A percentile compares a stretch with the other conserved stretches of the same genome.
Evolutionary conservation across 805 yeast genomes (phyloP).

Genomic region (Saccharomycopsis schoenii): DNA sequence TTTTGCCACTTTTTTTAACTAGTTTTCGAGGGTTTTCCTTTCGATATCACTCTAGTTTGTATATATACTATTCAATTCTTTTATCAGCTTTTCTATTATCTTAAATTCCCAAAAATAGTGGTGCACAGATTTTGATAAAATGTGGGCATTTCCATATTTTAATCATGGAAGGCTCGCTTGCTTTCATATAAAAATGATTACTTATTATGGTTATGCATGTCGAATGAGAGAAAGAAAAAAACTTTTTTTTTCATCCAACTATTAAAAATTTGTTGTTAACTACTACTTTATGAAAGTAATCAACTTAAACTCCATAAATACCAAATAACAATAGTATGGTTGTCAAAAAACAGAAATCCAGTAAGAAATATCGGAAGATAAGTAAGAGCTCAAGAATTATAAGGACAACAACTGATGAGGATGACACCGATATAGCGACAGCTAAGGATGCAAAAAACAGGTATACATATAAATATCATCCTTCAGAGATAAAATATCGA

Average conservation of each 20-base stretch:
- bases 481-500: slow-evolving; percentile 7
- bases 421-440: background rate
- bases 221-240: background rate
- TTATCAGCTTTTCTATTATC: too few relatives aligned
- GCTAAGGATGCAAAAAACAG: background rate
- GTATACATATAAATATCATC: slow-evolving; percentile 4
- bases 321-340: background rate
- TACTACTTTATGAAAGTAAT: too few relatives aligned
- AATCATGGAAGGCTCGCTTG: too few relatives aligned
- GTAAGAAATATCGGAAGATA: background rate
- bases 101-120: too few relatives aligned
- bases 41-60: too few relatives aligned
- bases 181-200: background rate
- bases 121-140: too few relatives aligned
- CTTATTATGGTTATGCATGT: background rate
- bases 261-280: too few relatives aligned
- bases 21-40: too few relatives aligned
- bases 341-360: background rate
- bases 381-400: background rate
- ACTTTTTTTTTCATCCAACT: background rate
- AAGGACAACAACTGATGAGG: background rate
- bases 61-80: too few relatives aligned
- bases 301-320: background rate
- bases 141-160: too few relatives aligned
- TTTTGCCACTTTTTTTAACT: too few relatives aligned